phyloP scores from a whole-genome alignment of 371 early-diverging fungal species.

The Mortierella sp. region DNA sequence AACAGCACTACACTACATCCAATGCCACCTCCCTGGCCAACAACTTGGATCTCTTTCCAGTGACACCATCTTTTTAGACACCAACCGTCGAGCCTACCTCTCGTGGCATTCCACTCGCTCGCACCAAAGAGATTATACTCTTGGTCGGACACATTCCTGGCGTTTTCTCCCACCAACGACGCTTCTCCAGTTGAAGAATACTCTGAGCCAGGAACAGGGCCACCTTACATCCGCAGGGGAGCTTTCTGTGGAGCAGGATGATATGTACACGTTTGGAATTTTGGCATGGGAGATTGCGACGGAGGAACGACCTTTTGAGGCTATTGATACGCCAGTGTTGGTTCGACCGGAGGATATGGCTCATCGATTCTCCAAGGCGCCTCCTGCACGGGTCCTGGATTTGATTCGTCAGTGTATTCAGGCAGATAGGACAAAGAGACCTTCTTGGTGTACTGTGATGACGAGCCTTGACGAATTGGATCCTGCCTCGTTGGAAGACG shows the following conservation, averaged over 20 bases:
- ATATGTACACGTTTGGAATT: conserved; percentile 45
- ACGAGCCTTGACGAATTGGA: conserved; percentile 10
- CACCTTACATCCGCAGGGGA: background rate
- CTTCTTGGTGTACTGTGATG: conserved; percentile 32
- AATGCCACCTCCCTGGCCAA: conserved; percentile 25
- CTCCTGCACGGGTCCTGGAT: background rate
- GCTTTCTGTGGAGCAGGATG: conserved; percentile 19
- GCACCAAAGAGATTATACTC: conserved; percentile 13
- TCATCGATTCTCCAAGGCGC: conserved; percentile 10
- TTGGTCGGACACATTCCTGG: conserved; percentile 14
- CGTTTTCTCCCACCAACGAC: conserved; percentile 27
- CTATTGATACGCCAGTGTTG: background rate
- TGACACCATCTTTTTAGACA: conserved; percentile 19
- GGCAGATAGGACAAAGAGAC: conserved; percentile 15
- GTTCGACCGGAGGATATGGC: background rate
- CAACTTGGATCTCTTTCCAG: conserved; percentile 38
- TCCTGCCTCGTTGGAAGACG: background rate
- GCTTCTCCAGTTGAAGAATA: conserved; percentile 11
- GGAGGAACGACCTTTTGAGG: conserved; percentile 32
- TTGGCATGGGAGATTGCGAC: conserved; percentile 43
- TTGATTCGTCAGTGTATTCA: conserved; percentile 27
- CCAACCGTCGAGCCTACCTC: conserved; percentile 29
- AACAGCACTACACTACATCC: conserved; percentile 34
- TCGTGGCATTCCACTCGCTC: conserved; percentile 23
- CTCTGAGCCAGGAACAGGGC: background rate